Base-by-base conservation (phyloP, 306 rosid species). In the Astragalus membranaceus region DNA sequence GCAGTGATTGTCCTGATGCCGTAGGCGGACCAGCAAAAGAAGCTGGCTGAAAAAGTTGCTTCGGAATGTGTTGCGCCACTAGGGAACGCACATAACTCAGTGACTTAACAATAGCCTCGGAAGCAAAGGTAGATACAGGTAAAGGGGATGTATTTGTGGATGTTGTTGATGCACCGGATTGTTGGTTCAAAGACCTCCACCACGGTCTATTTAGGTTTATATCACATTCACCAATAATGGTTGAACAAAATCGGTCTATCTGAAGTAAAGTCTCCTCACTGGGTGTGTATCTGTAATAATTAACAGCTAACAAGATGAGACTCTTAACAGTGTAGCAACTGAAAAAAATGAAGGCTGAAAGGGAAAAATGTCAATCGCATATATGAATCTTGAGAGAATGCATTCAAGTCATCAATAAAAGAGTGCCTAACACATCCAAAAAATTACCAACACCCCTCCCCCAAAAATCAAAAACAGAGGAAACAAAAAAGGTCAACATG, bases 201-300 rank as follows among this genome's bases (percentile, higher is more conserved):
- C 72, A 72, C 55, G 86, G 85, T 54, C 79, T 88, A 76, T 84
- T 75, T 58, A 85, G 85, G 79, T 69, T 79, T 70, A 73, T 77
- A 78, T 86, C 87, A 69, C 92, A 87, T 69, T 92, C 96, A 13
- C 84, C 72, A 77, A 89, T 84, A 55, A 85, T 81, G 82, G 83
- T 87, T 81, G 86, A 80, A 81, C 98, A 92, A 86, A 92, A 92
- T 36, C 88, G 90, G 77, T 89, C 98, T 60, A 92, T 84, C 84
- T 85, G 96, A 81, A 81, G 78, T 79, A 92, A 77, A 42, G 90
- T 89, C 76, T 92, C 98, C 85, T 82, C 90, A 26, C 90, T 82
- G 30, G 98, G 94, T 84, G 83, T 92, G 79, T 92, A 92, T 82
- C 98, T 92, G 87, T 43, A 77, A 29, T 17, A 55, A 73, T 58